Percentiles rank a stretch among this genome's conserved stretches.
phyloP scores from a whole-genome alignment of 441 rosid species.

The Pelargonium fulgidum region DNA sequence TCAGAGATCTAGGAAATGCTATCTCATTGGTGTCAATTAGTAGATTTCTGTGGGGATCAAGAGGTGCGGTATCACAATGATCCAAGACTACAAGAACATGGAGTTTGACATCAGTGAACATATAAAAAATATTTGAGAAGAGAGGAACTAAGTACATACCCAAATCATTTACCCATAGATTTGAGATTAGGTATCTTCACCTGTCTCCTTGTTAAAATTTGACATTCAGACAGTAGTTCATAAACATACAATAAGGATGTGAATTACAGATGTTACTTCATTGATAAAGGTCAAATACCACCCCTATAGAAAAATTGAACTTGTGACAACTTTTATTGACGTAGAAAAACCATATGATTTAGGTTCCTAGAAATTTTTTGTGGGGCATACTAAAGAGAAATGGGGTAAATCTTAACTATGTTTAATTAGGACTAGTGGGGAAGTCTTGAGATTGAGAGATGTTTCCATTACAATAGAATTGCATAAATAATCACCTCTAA shows the following conservation, averaged over 20 bases:
- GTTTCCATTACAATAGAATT: too few relatives aligned
- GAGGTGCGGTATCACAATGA: constrained; percentile 55
- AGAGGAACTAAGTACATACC: constrained; percentile 6
- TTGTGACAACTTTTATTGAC: not conserved
- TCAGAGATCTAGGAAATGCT: constrained; percentile 54
- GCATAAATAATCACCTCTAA: too few relatives aligned
- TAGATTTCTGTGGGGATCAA: constrained; percentile 25
- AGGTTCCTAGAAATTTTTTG: too few relatives aligned
- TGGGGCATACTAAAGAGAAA: too few relatives aligned
- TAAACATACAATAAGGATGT: not conserved
- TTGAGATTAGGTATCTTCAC: not conserved
- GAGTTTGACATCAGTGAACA: constrained; percentile 25
- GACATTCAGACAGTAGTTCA: not conserved
- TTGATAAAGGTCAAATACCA: not conserved
- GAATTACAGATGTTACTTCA: not conserved
- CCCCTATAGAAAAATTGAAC: not conserved
- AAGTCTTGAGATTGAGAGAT: too few relatives aligned
- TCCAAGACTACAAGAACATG: constrained; percentile 55
- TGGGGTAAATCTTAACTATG: too few relatives aligned
- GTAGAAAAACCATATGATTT: too few relatives aligned
- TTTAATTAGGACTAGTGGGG: too few relatives aligned
- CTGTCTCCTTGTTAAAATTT: not conserved
- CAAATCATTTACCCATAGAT: not conserved
- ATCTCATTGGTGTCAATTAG: constrained; percentile 42
- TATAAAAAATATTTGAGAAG: constrained; percentile 9